Conservation (phyloP, 2,329 filamentous ascomycete species). For the Aspergillus sp. region DNA sequence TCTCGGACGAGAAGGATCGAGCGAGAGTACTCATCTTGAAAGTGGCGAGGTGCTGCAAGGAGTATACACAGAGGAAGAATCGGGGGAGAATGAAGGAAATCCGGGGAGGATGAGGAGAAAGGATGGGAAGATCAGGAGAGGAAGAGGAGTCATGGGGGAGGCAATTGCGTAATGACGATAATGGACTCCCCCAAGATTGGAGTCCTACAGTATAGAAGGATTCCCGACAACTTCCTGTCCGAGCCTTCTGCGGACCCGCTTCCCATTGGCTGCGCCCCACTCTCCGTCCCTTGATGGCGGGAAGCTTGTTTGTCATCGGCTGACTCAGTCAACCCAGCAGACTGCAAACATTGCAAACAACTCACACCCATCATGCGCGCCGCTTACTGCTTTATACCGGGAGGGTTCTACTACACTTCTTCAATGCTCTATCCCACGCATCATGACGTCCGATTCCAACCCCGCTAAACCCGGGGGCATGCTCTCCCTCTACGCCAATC, state of each 20-base stretch:
- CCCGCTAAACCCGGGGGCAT: slow-evolving; percentile 42
- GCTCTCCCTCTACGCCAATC: slow-evolving; percentile 79
- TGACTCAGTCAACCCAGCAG: not conserved
- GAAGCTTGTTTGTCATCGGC: not conserved
- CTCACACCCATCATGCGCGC: not conserved
- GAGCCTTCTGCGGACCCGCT: too few relatives aligned
- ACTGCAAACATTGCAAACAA: slow-evolving; percentile 10
- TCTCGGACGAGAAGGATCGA: slow-evolving; percentile 54
- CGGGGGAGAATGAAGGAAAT: too few relatives aligned
- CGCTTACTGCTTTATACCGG: not conserved
- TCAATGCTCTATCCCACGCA: not conserved
- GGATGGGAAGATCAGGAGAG: too few relatives aligned
- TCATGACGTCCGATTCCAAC: slow-evolving; percentile 31
- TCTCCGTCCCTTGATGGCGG: too few relatives aligned
- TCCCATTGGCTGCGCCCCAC: too few relatives aligned
- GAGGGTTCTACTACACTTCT: not conserved
- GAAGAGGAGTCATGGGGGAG: too few relatives aligned
- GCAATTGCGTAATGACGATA: too few relatives aligned
- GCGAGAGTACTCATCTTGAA: slow-evolving; percentile 46
- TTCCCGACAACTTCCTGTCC: too few relatives aligned
- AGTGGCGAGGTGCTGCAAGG: not conserved
- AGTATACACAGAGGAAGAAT: too few relatives aligned
- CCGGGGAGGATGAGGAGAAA: too few relatives aligned
- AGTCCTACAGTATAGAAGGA: too few relatives aligned
- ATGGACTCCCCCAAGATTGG: too few relatives aligned